These are phyloP conservation scores for Vachellia pachyceras DNA, from an alignment of 306 rosid genomes.

Conservation along the genomic window DNA sequence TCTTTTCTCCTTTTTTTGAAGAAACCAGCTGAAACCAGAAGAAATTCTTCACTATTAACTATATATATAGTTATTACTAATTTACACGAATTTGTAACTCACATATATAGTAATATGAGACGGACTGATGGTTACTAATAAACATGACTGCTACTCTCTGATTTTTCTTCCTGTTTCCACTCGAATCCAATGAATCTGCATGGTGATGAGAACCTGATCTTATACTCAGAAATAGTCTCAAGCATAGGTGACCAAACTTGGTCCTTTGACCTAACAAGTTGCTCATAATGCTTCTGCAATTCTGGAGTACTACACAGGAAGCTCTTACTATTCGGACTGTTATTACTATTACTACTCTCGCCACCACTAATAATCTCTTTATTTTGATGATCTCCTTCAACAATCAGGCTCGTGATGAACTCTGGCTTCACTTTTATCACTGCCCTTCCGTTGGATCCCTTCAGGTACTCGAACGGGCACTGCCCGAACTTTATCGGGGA, in stretches of 20 bases:
- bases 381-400: background rate
- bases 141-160: background rate
- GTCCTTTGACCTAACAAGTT: constrained; percentile 73
- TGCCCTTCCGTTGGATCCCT: constrained; percentile 57
- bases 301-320: constrained; percentile 83
- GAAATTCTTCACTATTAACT: background rate
- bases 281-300: constrained; percentile 75
- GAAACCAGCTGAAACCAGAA: background rate
- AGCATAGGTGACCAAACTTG: constrained; percentile 88
- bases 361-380: background rate
- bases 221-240: constrained; percentile 76
- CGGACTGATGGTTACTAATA: background rate
- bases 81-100: background rate
- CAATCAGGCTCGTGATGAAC: constrained; percentile 60
- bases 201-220: constrained; percentile 59
- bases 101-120: no score
- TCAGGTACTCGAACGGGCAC: constrained; percentile 68
- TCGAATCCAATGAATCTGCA: constrained; percentile 63
- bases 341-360: background rate
- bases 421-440: constrained; percentile 75
- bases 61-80: background rate
- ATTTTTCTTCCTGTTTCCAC: constrained; percentile 57
- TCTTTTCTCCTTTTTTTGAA: no score
- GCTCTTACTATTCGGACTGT: background rate
- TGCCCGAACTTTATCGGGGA: constrained; percentile 51